Evolutionary conservation across 192 early-diverging fungal genomes (phyloP).

Genomic region (Paraglomus occultum): DNA sequence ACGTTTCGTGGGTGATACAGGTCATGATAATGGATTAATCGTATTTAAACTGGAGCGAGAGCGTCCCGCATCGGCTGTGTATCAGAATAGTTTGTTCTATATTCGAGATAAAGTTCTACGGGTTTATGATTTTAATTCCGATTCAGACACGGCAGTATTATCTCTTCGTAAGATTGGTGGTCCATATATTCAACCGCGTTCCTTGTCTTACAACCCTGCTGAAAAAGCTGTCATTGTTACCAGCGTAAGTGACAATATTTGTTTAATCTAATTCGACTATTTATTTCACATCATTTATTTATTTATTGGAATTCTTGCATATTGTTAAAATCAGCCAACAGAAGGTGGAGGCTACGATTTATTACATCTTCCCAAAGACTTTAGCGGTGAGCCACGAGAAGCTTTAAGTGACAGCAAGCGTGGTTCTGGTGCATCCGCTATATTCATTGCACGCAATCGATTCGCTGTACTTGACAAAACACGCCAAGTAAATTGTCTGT

Average conservation of each 20-base stretch:
- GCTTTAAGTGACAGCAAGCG: constrained; percentile 65
- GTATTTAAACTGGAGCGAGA: constrained; percentile 99
- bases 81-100: constrained; percentile 84
- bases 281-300: background rate
- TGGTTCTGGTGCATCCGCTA: constrained; percentile 76
- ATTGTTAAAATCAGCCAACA: constrained; percentile 43
- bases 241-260: constrained; percentile 56
- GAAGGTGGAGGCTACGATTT: constrained; percentile 94
- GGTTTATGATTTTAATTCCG: constrained; percentile 75
- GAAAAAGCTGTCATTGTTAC: constrained; percentile 88
- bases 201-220: constrained; percentile 93
- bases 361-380: constrained; percentile 77
- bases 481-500: constrained; percentile 43
- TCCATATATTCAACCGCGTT: constrained; percentile 71
- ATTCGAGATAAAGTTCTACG: constrained; percentile 86
- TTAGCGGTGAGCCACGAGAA: constrained; percentile 62
- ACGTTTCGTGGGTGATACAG: constrained; percentile 34
- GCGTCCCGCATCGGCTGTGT: constrained; percentile 84
- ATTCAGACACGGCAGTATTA: constrained; percentile 74
- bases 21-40: constrained; percentile 96
- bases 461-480: constrained; percentile 94
- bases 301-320: background rate
- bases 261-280: background rate
- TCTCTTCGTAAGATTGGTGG: constrained; percentile 74
- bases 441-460: constrained; percentile 96